These are phyloP conservation scores for Russula abietina DNA, from an alignment of 768 basidiomycete species.

Conservation along the genomic window DNA sequence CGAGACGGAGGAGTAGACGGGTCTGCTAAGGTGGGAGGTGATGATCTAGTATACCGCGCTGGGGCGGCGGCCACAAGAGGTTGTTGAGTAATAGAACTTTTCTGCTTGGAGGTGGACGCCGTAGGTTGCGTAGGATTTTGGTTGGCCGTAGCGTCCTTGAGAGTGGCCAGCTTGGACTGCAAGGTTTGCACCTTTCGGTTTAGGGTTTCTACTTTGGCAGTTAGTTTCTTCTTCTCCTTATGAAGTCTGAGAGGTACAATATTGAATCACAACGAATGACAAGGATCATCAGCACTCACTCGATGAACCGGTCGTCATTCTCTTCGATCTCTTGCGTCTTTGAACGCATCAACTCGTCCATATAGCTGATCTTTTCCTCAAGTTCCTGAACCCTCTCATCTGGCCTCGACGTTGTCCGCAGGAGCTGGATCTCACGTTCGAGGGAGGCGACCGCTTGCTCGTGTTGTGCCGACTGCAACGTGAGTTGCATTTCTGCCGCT, in stretches of 20 bases:
- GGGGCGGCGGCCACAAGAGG: slow-evolving; percentile 12
- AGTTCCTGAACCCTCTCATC: slow-evolving; percentile 52
- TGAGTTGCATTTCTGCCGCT: slow-evolving; percentile 59
- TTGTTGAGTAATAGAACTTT: slow-evolving; percentile 13
- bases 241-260: slow-evolving; percentile 46
- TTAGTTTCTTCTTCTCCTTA: slow-evolving; percentile 76
- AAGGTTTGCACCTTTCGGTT: slow-evolving; percentile 67
- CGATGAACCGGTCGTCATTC: slow-evolving; percentile 74
- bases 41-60: slow-evolving; percentile 13
- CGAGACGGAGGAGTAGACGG: slow-evolving; percentile 13
- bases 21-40: slow-evolving; percentile 13
- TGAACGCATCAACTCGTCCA: slow-evolving; percentile 62
- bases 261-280: not conserved
- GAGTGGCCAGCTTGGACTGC: slow-evolving; percentile 57
- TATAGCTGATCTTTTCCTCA: slow-evolving; percentile 64
- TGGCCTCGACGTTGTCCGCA: slow-evolving; percentile 51
- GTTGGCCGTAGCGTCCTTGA: slow-evolving; percentile 38
- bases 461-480: slow-evolving; percentile 58
- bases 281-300: slow-evolving; percentile 44
- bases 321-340: slow-evolving; percentile 79
- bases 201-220: slow-evolving; percentile 60
- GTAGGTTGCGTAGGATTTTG: slow-evolving; percentile 15
- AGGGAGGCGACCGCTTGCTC: slow-evolving; percentile 57
- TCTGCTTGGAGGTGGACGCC: slow-evolving; percentile 25
- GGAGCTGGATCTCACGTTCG: slow-evolving; percentile 47